Evolutionary conservation across 495 filamentous ascomycete genomes (phyloP), one percentile per base, ranked within the genome.

Genomic region (Podospora fimiseda): DNA sequence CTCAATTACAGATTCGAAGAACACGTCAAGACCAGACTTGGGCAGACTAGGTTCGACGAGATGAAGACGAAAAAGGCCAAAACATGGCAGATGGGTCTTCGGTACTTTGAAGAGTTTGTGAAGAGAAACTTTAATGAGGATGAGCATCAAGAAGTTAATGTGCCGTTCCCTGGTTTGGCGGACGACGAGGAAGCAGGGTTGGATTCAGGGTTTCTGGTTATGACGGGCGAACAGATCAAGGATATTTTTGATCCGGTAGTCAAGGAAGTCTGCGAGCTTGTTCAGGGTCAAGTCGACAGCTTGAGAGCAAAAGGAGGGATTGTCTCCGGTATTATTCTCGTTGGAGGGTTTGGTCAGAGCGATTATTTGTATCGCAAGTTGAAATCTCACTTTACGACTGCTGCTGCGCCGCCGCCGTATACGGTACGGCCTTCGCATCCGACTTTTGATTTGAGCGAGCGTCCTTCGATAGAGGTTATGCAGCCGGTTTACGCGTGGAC

Each of bases 401-500:
- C 27, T 47, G 73, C 80, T 0, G 74, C 78, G 5, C 83, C 84
- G 16, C 84, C 82, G 1, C 82, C 83, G 0, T 88, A 88, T 60
- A 80, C 73, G 18, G 81, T 84, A 52, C 64, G 74, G n/a, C 82
- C 84, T 2, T 84, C 80, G 2, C 80, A 82, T 57, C 65, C 72
- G 5, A 69, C 59, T 50, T 62, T 68, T 4, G 46, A 69, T 14
- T 64, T 66, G 27, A 60, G 71, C 4, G 70, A 71, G 30, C 69
- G 73, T 9, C 48, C 50, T 1, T 74, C 73, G 2, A 78, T 88
- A 46, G 84, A 89, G 61, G 81, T 89, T 23, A 86, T 88, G 81
- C 85, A 89, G 61, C 85, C 85, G 2, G 70, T 87, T 43, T 83
- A 87, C 57, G 84, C 86, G 2, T 90, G 84, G 83, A 87, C 83